Percentiles rank a stretch among this genome's conserved stretches.
Evolutionary conservation across 768 basidiomycete genomes (phyloP).

Genomic region (Roridomyces roridus): DNA sequence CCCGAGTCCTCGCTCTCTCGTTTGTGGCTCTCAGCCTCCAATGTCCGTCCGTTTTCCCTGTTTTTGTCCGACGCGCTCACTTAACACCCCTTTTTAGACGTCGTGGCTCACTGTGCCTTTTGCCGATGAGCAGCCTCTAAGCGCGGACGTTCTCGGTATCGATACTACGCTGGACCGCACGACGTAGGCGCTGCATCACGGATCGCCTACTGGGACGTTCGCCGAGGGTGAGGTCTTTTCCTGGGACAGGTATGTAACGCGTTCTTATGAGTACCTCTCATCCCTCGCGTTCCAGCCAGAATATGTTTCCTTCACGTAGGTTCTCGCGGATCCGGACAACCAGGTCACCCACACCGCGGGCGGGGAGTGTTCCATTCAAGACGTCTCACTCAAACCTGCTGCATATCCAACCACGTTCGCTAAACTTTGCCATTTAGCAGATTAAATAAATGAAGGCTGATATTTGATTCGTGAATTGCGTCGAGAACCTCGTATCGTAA

Average conservation of each 20-base stretch:
- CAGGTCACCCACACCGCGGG: constrained; percentile 17
- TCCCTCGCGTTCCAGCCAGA: constrained; percentile 37
- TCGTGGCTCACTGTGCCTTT: constrained; percentile 18
- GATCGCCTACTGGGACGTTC: constrained; percentile 21
- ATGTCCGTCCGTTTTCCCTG: not conserved
- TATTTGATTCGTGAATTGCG: no score
- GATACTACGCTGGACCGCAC: constrained; percentile 15
- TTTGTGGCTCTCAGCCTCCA: constrained; percentile 3
- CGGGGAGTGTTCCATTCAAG: constrained; percentile 33
- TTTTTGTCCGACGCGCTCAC: no score
- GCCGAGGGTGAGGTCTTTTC: constrained; percentile 19
- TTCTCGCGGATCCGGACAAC: constrained; percentile 18
- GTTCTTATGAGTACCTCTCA: not conserved
- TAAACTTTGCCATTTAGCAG: constrained; percentile 22
- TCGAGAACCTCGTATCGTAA: no score
- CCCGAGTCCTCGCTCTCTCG: constrained; percentile 10
- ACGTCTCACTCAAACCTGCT: not conserved
- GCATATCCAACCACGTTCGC: constrained; percentile 17
- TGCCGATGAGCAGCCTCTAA: constrained; percentile 19
- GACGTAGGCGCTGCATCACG: constrained; percentile 21
- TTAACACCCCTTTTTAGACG: constrained; percentile 7
- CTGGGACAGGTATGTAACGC: constrained; percentile 18
- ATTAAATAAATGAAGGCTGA: not conserved
- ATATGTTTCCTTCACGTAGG: constrained; percentile 45
- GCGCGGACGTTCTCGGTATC: constrained; percentile 18